phyloP scores from a whole-genome alignment of 1,284 basidiomycete species.

The Cryptococcus sp. region DNA sequence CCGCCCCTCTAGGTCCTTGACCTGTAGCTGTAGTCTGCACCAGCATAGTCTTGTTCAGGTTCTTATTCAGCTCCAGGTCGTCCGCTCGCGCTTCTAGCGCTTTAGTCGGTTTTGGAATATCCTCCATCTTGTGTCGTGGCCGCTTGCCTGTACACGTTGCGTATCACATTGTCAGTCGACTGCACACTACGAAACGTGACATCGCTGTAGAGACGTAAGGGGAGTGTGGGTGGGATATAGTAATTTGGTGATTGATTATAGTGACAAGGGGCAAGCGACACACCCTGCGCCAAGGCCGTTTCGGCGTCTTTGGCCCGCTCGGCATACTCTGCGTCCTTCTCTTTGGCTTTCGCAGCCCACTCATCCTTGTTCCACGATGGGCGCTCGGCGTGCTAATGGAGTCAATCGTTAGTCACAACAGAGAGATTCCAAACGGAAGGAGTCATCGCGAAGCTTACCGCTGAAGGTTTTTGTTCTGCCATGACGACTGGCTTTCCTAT shows the following conservation, averaged over 20 bases:
- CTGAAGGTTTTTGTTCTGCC: too few relatives aligned
- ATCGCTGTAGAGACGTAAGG: background rate
- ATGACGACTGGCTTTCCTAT: too few relatives aligned
- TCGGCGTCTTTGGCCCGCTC: slow-evolving; percentile 49
- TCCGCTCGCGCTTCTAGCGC: slow-evolving; percentile 80
- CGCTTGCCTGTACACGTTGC: slow-evolving; percentile 10
- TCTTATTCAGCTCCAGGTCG: slow-evolving; percentile 84
- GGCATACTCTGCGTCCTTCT: slow-evolving; percentile 44
- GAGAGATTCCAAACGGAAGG: too few relatives aligned
- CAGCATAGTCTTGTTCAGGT: slow-evolving; percentile 87
- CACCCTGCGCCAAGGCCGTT: slow-evolving; percentile 69
- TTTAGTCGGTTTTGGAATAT: slow-evolving; percentile 84
- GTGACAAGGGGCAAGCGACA: slow-evolving; percentile 16
- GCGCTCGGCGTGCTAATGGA: slow-evolving; percentile 16
- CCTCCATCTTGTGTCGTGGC: slow-evolving; percentile 16
- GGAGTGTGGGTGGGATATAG: background rate
- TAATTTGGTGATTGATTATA: background rate
- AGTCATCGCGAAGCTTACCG: too few relatives aligned
- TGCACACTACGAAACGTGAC: background rate
- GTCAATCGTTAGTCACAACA: background rate
- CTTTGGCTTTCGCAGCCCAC: slow-evolving; percentile 52
- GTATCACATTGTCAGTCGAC: background rate
- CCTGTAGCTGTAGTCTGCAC: slow-evolving; percentile 70
- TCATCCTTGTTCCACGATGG: slow-evolving; percentile 53
- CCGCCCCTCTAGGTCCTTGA: slow-evolving; percentile 78